Conservation (phyloP, 257 asterid genomes). For the Perilla frutescens region DNA sequence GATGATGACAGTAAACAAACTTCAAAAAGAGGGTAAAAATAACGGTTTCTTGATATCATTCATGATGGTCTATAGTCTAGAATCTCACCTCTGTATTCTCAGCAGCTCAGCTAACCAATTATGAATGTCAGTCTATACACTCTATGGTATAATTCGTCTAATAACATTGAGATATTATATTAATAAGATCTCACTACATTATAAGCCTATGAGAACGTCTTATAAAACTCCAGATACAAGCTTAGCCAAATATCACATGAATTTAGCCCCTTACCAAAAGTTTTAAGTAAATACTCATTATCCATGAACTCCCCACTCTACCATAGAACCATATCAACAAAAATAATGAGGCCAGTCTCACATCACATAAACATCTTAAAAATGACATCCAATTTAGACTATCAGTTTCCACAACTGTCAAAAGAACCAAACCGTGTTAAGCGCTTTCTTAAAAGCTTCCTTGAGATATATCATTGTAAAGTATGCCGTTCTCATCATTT, state of each 20-base stretch:
- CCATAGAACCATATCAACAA: not conserved
- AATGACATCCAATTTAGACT: not conserved
- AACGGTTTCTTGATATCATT: not conserved
- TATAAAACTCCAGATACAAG: not conserved
- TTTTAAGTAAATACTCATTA: not conserved
- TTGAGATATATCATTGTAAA: not conserved
- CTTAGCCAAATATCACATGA: not conserved
- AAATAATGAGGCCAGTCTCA: not conserved
- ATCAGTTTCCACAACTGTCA: not conserved
- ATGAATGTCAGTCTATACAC: not conserved
- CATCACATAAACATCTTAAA: conserved; percentile 14
- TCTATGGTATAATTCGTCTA: not conserved
- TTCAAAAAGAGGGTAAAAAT: not conserved
- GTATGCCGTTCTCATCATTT: not conserved
- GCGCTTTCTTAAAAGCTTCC: not conserved
- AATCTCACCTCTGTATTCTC: not conserved
- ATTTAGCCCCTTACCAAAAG: not conserved
- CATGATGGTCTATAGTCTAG: not conserved
- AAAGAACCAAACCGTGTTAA: not conserved
- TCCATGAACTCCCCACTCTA: not conserved
- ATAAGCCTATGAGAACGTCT: not conserved
- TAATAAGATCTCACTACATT: not conserved
- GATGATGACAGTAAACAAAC: conserved; percentile 6
- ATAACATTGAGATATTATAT: not conserved
- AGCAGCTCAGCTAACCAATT: not conserved